These are phyloP conservation scores for Colletotrichum falcatum DNA, from an alignment of 2,329 filamentous ascomycete genomes.

Conservation along the genomic window DNA sequence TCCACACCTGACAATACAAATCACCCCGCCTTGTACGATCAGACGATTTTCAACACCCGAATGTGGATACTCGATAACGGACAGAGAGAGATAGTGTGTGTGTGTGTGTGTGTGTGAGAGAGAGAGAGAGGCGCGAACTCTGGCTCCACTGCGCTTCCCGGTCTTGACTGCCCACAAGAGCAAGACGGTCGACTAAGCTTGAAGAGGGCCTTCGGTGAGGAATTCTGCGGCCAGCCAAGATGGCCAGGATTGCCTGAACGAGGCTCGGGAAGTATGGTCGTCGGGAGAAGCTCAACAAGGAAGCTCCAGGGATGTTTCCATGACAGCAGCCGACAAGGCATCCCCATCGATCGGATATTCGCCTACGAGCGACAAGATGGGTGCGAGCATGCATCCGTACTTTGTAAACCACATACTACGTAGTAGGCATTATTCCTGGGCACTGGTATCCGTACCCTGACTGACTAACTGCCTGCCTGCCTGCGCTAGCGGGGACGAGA, in stretches of 20 bases:
- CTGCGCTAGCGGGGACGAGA: conserved; percentile 1
- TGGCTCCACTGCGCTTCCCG: background rate
- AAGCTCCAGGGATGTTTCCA: background rate
- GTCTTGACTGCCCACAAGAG: background rate
- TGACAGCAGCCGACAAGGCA: background rate
- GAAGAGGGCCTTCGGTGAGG: conserved; percentile 18
- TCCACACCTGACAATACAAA: conserved; percentile 18
- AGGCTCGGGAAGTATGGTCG: conserved; percentile 3
- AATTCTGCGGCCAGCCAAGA: conserved; percentile 4
- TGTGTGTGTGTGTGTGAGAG: too few species aligned
- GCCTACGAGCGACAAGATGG: background rate
- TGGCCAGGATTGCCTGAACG: conserved; percentile 17
- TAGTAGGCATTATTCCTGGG: background rate
- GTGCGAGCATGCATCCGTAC: conserved; percentile 2
- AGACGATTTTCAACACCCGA: conserved; percentile 1
- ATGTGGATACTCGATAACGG: conserved; percentile 1
- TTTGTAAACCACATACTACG: too few species aligned
- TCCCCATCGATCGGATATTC: background rate
- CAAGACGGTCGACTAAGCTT: background rate
- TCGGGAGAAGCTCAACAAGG: conserved; percentile 13
- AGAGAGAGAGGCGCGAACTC: background rate
- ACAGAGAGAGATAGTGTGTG: too few species aligned
- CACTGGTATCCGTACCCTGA: background rate
- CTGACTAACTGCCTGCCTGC: too few species aligned
- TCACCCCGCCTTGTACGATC: background rate